Conservation (phyloP, 2,329 filamentous ascomycete genomes). For the Claviceps africana region DNA sequence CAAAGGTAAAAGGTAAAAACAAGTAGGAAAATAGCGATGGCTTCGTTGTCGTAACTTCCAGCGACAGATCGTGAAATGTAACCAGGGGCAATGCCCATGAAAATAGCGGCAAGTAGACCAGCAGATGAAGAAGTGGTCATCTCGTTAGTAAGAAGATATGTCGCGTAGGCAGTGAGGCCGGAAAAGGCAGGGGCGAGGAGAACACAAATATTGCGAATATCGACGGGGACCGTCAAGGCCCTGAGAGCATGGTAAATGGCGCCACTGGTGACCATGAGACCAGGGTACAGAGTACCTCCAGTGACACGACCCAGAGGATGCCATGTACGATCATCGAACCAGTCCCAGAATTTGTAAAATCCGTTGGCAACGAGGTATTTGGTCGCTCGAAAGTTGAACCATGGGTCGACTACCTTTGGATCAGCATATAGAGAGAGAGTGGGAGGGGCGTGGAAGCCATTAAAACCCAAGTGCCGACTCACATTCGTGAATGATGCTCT, state of each 20-base stretch:
- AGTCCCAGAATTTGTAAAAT: constrained; percentile 99
- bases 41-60: constrained; percentile 98
- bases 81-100: constrained; percentile 95
- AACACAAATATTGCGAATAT: constrained; percentile 98
- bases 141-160: constrained; percentile 92
- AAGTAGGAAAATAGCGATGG: constrained; percentile 95
- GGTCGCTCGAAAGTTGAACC: constrained; percentile 98
- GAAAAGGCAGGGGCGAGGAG: constrained; percentile 90
- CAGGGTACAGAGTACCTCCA: constrained; percentile 95
- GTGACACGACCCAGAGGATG: constrained; percentile 96
- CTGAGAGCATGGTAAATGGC: constrained; percentile 90
- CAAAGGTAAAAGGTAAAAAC: constrained; percentile 98
- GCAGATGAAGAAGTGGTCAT: constrained; percentile 94
- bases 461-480: constrained; percentile 26
- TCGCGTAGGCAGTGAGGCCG: constrained; percentile 79
- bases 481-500: constrained; percentile 99
- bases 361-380: constrained; percentile 95
- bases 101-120: constrained; percentile 80
- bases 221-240: constrained; percentile 77
- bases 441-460: background rate
- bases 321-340: constrained; percentile 99
- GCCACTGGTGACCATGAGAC: constrained; percentile 97
- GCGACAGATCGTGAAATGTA: constrained; percentile 97
- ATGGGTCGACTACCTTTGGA: constrained; percentile 68
- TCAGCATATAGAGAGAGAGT: constrained; percentile 11